These are phyloP conservation scores for Ligustrum vulgare DNA, from an alignment of 257 asterid species.

Conservation along the genomic window DNA sequence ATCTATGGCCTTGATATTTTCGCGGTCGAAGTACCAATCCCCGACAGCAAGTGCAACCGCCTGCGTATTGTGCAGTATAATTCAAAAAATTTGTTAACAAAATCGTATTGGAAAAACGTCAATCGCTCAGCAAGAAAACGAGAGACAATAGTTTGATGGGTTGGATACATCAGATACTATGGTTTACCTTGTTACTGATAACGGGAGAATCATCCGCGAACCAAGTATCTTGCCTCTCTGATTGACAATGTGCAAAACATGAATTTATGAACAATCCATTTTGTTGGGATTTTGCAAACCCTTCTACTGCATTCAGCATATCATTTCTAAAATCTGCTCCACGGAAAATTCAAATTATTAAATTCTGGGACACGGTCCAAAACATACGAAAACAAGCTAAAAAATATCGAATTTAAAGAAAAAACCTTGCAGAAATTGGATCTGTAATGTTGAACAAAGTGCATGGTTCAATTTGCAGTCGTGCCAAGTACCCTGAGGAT, in stretches of 20 bases:
- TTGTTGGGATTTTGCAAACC: slow-evolving; percentile 42
- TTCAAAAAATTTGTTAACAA: background rate
- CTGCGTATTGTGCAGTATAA: slow-evolving; percentile 40
- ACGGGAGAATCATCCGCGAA: slow-evolving; percentile 73
- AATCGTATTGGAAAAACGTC: background rate
- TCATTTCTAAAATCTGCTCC: slow-evolving; percentile 61
- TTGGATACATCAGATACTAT: background rate
- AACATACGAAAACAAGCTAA: slow-evolving; percentile 6
- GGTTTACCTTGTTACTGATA: slow-evolving; percentile 60
- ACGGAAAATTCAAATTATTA: background rate
- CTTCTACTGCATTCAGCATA: slow-evolving; percentile 60
- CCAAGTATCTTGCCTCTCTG: slow-evolving; percentile 98
- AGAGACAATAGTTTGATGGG: background rate
- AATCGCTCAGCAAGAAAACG: background rate
- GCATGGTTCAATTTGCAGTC: slow-evolving; percentile 49
- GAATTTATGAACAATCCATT: slow-evolving; percentile 84
- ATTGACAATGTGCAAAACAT: slow-evolving; percentile 95
- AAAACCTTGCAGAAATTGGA: slow-evolving; percentile 66
- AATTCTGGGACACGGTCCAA: slow-evolving; percentile 8
- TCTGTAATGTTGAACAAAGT: slow-evolving; percentile 57
- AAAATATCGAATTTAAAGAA: background rate
- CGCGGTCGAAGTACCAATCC: slow-evolving; percentile 82
- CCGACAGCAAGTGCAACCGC: slow-evolving; percentile 81
- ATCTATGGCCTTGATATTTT: slow-evolving; percentile 54
- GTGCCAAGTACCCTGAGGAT: slow-evolving; percentile 63